phyloP scores from a whole-genome alignment of 2,329 filamentous ascomycete species.

The Trichophyton rubrum region DNA sequence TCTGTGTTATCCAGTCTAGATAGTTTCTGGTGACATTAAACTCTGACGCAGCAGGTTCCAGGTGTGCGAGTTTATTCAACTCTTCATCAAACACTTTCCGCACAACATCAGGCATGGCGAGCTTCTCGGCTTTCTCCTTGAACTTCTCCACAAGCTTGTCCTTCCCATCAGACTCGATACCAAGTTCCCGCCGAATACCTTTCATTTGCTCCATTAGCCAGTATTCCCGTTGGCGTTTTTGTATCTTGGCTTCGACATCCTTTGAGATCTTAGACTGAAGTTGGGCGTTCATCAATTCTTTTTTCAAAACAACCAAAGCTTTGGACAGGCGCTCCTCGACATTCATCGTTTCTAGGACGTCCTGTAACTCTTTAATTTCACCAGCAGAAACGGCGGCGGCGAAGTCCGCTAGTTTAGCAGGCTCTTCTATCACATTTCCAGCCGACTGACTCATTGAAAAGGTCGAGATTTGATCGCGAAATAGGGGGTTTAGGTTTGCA shows the following conservation, averaged over 20 bases:
- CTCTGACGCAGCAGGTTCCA: slow-evolving; percentile 91
- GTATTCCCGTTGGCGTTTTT: slow-evolving; percentile 93
- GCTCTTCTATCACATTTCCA: slow-evolving; percentile 88
- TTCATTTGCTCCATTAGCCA: slow-evolving; percentile 99
- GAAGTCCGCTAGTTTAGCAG: slow-evolving; percentile 90
- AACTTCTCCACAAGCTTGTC: slow-evolving; percentile 97
- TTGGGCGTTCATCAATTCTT: slow-evolving; percentile 96
- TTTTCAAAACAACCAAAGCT: slow-evolving; percentile 83
- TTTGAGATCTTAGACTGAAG: slow-evolving; percentile 95
- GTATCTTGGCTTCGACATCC: slow-evolving; percentile 94
- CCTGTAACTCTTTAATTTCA: slow-evolving; percentile 81
- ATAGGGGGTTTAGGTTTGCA: slow-evolving; percentile 81
- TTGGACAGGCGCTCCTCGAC: slow-evolving; percentile 89
- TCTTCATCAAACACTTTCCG: slow-evolving; percentile 98
- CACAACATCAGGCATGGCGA: slow-evolving; percentile 93
- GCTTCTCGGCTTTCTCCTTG: slow-evolving; percentile 82
- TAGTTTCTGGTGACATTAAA: slow-evolving; percentile 99
- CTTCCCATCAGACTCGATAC: slow-evolving; percentile 94
- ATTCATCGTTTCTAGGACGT: slow-evolving; percentile 76
- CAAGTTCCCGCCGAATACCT: slow-evolving; percentile 86
- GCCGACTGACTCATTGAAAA: slow-evolving; percentile 93
- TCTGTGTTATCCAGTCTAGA: slow-evolving; percentile 95
- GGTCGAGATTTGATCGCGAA: slow-evolving; percentile 92
- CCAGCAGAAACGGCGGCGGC: slow-evolving; percentile 93
- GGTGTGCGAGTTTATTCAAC: slow-evolving; percentile 87